Conservation (phyloP, 1,284 basidiomycete species). For the Cutaneotrichosporon mucoides region DNA sequence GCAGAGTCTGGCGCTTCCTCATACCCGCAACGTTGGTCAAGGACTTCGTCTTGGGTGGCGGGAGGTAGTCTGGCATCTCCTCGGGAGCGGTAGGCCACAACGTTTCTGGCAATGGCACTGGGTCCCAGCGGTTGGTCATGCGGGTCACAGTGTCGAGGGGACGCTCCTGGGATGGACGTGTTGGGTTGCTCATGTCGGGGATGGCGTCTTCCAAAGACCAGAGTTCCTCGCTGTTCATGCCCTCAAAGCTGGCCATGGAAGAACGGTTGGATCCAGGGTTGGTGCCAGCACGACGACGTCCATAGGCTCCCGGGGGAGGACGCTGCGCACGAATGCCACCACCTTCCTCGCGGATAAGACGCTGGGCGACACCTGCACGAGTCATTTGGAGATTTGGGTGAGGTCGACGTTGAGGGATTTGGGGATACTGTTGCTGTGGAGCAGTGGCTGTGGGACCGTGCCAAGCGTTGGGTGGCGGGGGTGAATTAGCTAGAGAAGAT, state of each 20-base stretch:
- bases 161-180: slow-evolving; percentile 35
- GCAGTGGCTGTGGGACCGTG: background rate
- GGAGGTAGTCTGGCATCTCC: slow-evolving; percentile 12
- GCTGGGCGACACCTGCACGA: slow-evolving; percentile 11
- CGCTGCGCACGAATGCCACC: background rate
- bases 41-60: slow-evolving; percentile 33
- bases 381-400: slow-evolving; percentile 20
- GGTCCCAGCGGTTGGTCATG: slow-evolving; percentile 31
- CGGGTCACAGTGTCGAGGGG: slow-evolving; percentile 46
- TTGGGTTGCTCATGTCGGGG: slow-evolving; percentile 47
- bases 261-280: slow-evolving; percentile 29
- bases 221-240: slow-evolving; percentile 41
- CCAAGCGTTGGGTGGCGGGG: slow-evolving; percentile 3
- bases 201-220: slow-evolving; percentile 34
- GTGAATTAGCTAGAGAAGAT: background rate
- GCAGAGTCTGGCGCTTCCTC: slow-evolving; percentile 14
- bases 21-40: slow-evolving; percentile 32
- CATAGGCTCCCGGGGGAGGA: slow-evolving; percentile 6
- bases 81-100: slow-evolving; percentile 35
- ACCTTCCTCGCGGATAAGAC: slow-evolving; percentile 9
- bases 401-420: slow-evolving; percentile 13
- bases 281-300: slow-evolving; percentile 12
- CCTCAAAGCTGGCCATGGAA: slow-evolving; percentile 29
- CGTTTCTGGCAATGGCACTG: slow-evolving; percentile 22
- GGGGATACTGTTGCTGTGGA: background rate